These are phyloP conservation scores for Neurospora sp. DNA, from an alignment of 495 filamentous ascomycete species.

Conservation along the genomic window DNA sequence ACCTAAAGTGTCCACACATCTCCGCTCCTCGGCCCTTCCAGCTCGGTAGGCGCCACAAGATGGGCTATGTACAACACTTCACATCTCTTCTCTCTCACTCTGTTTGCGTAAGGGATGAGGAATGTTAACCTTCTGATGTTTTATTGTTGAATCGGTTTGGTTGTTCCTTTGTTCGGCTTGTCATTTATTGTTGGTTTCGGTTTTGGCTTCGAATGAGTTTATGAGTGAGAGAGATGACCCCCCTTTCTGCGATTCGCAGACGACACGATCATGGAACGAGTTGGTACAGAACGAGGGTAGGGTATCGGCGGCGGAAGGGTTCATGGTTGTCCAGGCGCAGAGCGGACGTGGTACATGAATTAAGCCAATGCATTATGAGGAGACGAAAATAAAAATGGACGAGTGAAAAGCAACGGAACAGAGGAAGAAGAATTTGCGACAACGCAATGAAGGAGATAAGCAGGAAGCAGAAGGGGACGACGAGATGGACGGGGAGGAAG, in stretches of 20 bases:
- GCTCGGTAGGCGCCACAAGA: background rate
- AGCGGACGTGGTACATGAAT: background rate
- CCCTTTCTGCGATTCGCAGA: background rate
- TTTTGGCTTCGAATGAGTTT: background rate
- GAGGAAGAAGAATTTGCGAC: constrained; percentile 3
- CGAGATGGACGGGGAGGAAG: constrained; percentile 9
- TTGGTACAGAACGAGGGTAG: background rate
- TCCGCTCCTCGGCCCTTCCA: background rate
- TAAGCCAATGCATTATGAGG: constrained; percentile 4
- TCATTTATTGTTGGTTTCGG: background rate
- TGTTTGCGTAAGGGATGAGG: background rate
- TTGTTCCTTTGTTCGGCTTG: background rate
- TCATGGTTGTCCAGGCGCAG: background rate
- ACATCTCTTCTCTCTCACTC: background rate
- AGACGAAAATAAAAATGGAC: constrained; percentile 8
- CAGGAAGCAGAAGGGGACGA: background rate
- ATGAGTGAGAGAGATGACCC: background rate
- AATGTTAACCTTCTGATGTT: background rate
- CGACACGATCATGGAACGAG: background rate
- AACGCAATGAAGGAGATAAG: constrained; percentile 1
- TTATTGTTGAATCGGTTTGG: background rate
- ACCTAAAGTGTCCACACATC: background rate
- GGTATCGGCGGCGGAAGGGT: background rate
- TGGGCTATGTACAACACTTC: background rate
- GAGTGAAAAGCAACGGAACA: constrained; percentile 7